Base-by-base conservation (phyloP, 306 rosid genomes). In the Alnus glutinosa region DNA sequence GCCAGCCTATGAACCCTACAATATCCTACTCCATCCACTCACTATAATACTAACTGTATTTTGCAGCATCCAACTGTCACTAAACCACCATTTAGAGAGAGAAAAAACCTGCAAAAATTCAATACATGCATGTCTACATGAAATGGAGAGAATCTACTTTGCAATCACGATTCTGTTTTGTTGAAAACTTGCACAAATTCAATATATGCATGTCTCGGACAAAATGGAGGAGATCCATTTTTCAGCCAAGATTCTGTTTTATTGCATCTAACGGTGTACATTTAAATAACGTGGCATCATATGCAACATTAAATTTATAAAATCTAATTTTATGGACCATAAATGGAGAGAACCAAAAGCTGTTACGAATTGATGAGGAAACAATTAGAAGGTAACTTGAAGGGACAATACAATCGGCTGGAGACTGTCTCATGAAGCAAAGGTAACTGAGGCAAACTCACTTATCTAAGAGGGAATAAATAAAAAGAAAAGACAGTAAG, bases 11-110 rank as follows among this genome's bases (percentile, higher is more conserved):
- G 51, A 52, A 42, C 61, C 37, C 59, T 39, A 52, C 11, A 34
- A 9, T 37, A 32, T 78, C 32, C 79, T 72, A 64, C 64, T 75
- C 61, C 78, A 75, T 75, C 72, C 52, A 85, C 74, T 80, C 54
- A 42, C 75, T 74, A 42, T 46, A 55, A 68, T 67, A 77, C 64
- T 44, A 66, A 58, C 75, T 78, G 32, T 46, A 44, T 57, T 37
- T 11, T 13, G 77, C 61, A 77, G 80, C 55, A 75, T 78, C 76
- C 71, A 23, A 68, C 81, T 72, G 51, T 57, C 79, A 79, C 67
- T 52, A 42, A 9, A 30, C 10, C 11, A 19, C 63, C 39, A 52
- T 37, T 70, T 19, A 32, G 23, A 69, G 50, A 74, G 48, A 9
- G 15, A 49, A 19, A 42, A 42, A 42, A 61, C 32, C 67, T 10